Evolutionary conservation across 2,329 filamentous ascomycete genomes (phyloP), one percentile per base, ranked within the genome.

Genomic region (Leptosphaerulina australis): DNA sequence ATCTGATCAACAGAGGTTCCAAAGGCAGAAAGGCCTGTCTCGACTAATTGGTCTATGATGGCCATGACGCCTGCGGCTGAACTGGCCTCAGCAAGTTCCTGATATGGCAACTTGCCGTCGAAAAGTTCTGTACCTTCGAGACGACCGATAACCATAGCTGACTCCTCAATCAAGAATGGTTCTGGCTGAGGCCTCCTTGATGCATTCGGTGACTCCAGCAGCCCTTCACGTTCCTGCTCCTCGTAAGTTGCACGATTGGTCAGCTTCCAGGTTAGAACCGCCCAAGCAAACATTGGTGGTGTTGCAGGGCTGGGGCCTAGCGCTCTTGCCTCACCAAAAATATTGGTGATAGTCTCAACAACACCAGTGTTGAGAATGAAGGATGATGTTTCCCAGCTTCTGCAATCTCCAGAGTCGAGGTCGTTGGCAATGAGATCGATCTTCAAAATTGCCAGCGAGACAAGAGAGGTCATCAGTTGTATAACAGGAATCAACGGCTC

Each of bases 241-340:
- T 68, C 53, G 18, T 44, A 34, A 20, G 30, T 58, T 6, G 62
- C 64, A 7, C 60, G 54, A 4, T 41, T 47, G 2, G 55, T 61
- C 6, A 71, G 58, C 35, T 60, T 66, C 59, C 59, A 70, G 3
- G 58, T 62, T 20, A 96, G 82, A 37, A 93, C 77, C 3, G 87
- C 85, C 92, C 92, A 97, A 3, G 88, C 84, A 59, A 95, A 88
- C 15, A 90, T 81, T 14, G 89, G 84, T 1, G 90, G 90, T 46
- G 83, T 85, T 15, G 88, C 88, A 26, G 83, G 83, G 28, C 79
- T 76, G n/a, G 83, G 78, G 12, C 81, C 81, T 15, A 68, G 34
- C 14, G 74, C 67, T 21, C 79, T 79, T 6, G 85, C 83, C 46
- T 79, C 76, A 18, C 87, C 74, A 25, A 96, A 79, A n/a, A 87